Evolutionary conservation across 768 basidiomycete species (phyloP).

Genomic region (Kwoniella mangroviensis): DNA sequence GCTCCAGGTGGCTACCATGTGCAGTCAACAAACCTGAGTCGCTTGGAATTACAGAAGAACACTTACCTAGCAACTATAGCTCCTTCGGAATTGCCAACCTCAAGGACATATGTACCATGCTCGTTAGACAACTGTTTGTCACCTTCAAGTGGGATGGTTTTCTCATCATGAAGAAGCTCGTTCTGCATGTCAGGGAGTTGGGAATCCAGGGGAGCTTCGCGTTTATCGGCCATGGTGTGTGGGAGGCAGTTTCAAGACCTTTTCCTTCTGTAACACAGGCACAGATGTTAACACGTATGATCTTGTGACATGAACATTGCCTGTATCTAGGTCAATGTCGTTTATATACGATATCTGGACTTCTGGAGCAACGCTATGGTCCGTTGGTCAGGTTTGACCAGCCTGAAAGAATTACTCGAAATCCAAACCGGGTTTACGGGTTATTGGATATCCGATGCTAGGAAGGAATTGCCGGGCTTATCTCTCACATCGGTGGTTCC

Average conservation of each 20-base stretch:
- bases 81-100: background rate
- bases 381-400: too few species aligned
- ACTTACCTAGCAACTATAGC: background rate
- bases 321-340: too few species aligned
- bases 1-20: slow-evolving; percentile 2
- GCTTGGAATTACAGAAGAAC: background rate
- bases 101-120: background rate
- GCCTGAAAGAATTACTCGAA: background rate
- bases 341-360: too few species aligned
- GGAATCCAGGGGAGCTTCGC: background rate
- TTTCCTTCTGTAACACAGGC: background rate
- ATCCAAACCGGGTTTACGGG: background rate
- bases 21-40: background rate
- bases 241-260: background rate
- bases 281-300: too few species aligned
- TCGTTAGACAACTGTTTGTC: background rate
- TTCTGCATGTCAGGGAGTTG: background rate
- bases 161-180: background rate
- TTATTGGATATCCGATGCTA: background rate
- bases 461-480: too few species aligned
- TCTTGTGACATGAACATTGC: too few species aligned
- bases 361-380: too few species aligned
- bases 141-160: background rate
- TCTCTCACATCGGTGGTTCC: too few species aligned
- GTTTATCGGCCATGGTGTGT: background rate